Conservation (phyloP, 352 stramenopile genomes). For the Globisporangium nagaii region DNA sequence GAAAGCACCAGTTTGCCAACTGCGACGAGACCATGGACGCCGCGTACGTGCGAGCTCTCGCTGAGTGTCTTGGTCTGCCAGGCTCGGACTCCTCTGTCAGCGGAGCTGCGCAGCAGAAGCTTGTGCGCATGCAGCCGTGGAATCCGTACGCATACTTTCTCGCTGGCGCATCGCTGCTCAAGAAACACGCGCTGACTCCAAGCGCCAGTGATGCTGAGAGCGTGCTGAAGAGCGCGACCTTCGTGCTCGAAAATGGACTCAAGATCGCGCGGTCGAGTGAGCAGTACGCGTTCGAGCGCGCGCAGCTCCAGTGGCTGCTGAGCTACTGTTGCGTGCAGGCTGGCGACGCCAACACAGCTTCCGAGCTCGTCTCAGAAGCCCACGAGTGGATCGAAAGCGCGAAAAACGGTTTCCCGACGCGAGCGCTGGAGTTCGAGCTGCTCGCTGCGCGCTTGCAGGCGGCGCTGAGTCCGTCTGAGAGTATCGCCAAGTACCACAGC, state of each 20-base stretch:
- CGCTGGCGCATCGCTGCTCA: constrained; percentile 41
- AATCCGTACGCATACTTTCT: constrained; percentile 49
- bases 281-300: constrained; percentile 11
- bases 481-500: constrained; percentile 27
- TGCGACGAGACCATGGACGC: constrained; percentile 22
- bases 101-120: constrained; percentile 30
- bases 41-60: constrained; percentile 24
- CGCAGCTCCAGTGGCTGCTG: constrained; percentile 43
- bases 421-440: constrained; percentile 16
- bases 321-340: constrained; percentile 15
- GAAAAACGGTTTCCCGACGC: constrained; percentile 4
- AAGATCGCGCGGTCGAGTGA: constrained; percentile 11
- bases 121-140: constrained; percentile 58
- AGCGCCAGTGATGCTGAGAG: constrained; percentile 11
- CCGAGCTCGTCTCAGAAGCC: constrained; percentile 11
- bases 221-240: constrained; percentile 9
- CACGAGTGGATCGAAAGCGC: constrained; percentile 19
- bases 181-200: constrained; percentile 18
- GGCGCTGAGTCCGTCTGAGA: constrained; percentile 14
- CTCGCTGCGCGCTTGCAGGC: constrained; percentile 44
- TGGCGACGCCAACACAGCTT: constrained; percentile 11
- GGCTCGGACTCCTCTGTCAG: constrained; percentile 7
- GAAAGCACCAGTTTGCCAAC: neutral
- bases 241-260: constrained; percentile 37
- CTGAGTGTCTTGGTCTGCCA: constrained; percentile 20